Base-by-base conservation (phyloP, 1,284 basidiomycete genomes). In the Fomitopsis schrenkii region DNA sequence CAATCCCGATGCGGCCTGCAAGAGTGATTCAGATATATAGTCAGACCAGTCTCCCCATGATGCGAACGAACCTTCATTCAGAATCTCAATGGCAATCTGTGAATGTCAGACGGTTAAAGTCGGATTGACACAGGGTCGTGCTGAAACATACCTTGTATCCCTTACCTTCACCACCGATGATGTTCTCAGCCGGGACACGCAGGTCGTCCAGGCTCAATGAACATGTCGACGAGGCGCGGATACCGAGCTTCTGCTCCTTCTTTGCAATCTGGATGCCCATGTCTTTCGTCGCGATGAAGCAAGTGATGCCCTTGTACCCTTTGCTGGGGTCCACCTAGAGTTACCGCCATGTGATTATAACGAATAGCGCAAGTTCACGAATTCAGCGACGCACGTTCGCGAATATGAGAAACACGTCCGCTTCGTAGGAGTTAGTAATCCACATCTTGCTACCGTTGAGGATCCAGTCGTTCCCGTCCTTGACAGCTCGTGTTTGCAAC, bases 241-340 rank as follows among this genome's bases (percentile, higher is more conserved):
- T 99, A 62, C 97, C 97, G 59, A 99, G 87, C 78, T 99, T 99
- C 77, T 97, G 88, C 77, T 99, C 97, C 81, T 98, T 98, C 83
- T 99, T 99, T 53, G 95, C 95, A 65, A 99, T 95, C 76, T 98
- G 82, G 66, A 99, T 84, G 17, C 97, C 97, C 93, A 97, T 96
- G 65, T 96, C 93, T 76, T 95, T 97, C 59, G 94, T 95, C 30
- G 95, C 93, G 60, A 96, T 82, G 77, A 99, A 99, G 73, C 96
- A 98, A 22, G 95, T 97, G 76, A 99, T 99, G 41, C 97, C 97
- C 78, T 98, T 99, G 85, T 99, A 99, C 1, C 97, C 97, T 75
- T 96, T 95, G 68, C 86, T 91, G 0, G 94, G 91, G 76, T 98
- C 95, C 48, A 94, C 72, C 88, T 57, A 12, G 17, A 0, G 14